Evolutionary conservation across 768 basidiomycete species (phyloP).

Genomic region (Serendipita sp.): DNA sequence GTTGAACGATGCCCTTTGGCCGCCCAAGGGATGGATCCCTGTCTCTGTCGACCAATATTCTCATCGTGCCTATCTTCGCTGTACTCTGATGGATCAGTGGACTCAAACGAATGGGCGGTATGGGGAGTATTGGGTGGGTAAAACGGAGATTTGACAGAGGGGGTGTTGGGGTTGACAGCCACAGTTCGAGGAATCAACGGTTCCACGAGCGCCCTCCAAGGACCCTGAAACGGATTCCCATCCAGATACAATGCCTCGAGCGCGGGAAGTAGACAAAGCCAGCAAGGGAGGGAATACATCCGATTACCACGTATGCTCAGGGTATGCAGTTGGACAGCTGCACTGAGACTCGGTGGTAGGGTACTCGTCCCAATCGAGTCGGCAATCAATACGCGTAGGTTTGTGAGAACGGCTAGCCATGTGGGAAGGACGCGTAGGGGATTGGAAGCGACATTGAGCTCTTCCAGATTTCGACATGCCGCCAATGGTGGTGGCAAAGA

Average conservation of each 20-base stretch:
- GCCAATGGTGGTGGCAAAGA: constrained; percentile 72
- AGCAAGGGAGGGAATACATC: constrained; percentile 77
- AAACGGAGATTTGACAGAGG: not conserved
- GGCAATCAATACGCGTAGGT: constrained; percentile 79
- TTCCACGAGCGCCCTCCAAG: constrained; percentile 79
- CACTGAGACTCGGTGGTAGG: constrained; percentile 56
- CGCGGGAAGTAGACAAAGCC: constrained; percentile 76
- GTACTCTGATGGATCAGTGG: constrained; percentile 1
- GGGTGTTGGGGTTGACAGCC: not conserved
- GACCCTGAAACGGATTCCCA: constrained; percentile 87
- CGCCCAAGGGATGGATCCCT: not conserved
- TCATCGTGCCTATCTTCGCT: not conserved
- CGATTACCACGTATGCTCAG: constrained; percentile 80
- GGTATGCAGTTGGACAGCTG: constrained; percentile 71
- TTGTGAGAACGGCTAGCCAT: constrained; percentile 60
- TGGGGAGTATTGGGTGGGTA: not conserved
- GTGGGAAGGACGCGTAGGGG: constrained; percentile 81
- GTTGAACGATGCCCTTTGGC: not conserved
- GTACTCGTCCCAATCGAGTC: constrained; percentile 67
- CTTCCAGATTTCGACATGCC: constrained; percentile 70
- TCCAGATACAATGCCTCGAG: constrained; percentile 86
- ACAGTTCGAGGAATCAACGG: constrained; percentile 38
- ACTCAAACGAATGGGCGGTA: not conserved
- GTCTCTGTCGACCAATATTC: not conserved
- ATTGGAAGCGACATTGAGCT: constrained; percentile 86